Evolutionary conservation across 768 basidiomycete species (phyloP), one percentile per base, ranked within the genome.

Genomic region (Mycena vulgaris): DNA sequence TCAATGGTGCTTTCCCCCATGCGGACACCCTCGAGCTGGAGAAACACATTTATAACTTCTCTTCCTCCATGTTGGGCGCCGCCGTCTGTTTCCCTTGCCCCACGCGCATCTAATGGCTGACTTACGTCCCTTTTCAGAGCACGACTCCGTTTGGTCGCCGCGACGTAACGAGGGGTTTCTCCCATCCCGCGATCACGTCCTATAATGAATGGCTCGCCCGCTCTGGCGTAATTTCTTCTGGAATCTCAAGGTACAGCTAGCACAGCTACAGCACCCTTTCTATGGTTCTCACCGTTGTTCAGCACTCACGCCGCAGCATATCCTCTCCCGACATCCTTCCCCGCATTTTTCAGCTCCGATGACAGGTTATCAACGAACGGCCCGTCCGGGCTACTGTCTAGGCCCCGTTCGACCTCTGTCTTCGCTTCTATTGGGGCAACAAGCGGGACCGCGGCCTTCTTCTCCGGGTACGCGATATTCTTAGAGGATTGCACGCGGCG

Each of bases 101-200:
- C 5, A 30, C 5, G 19, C 4, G 21, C 17, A 16, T 63, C 23
- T 13, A 30, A 42, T 25, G 30, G 23, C 53, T 49, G 23, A 65
- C 45, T 37, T 28, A 21, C 30, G n/a, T 42, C 11, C 19, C 28
- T 21, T 8, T 21, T 19, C 39, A 69, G 68, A 30, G 16, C 17
- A 58, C 65, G 35, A 60, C 70, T 9, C 76, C 69, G 19, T 89
- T 84, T 73, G 78, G 86, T 47, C 83, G 87, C 40, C 73, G 85
- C 39, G 87, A 90, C 63, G 87, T 93, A 52, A 87, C 88, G 4
- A 85, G 93, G 71, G 93, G 92, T 3, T 85, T 93, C 73, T 81
- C 87, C 10, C 71, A 79, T 28, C 65, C 77, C 7, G 79, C 80
- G 21, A 73, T 83, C 23, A 69, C 69, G 19, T 73, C 76, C 3